Conservation (phyloP, 2,329 filamentous ascomycete genomes). For the Colletotrichum costaricense region DNA sequence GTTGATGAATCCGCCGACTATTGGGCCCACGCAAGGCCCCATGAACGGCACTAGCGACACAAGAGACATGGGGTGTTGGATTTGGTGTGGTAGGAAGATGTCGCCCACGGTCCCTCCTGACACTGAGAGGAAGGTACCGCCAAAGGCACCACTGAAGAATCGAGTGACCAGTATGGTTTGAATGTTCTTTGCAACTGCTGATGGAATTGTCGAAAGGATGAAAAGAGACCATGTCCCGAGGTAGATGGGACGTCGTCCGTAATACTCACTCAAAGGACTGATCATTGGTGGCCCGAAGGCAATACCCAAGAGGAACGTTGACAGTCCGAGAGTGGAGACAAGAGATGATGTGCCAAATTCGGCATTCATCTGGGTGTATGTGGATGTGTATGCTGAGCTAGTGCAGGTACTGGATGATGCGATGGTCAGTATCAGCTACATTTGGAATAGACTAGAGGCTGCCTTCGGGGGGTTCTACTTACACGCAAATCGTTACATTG, state of each 20-base stretch:
- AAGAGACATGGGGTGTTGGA: slow-evolving; percentile 85
- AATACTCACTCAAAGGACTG: slow-evolving; percentile 78
- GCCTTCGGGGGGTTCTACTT: slow-evolving; percentile 49
- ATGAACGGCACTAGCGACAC: slow-evolving; percentile 75
- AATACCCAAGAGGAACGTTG: slow-evolving; percentile 83
- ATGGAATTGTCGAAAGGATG: slow-evolving; percentile 82
- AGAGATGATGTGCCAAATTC: slow-evolving; percentile 79
- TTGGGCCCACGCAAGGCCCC: slow-evolving; percentile 68
- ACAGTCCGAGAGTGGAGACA: slow-evolving; percentile 83
- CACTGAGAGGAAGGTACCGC: slow-evolving; percentile 76
- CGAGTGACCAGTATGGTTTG: slow-evolving; percentile 80
- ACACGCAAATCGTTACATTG: slow-evolving; percentile 83
- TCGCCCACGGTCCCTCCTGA: slow-evolving; percentile 89
- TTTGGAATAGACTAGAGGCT: background rate
- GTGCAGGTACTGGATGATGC: slow-evolving; percentile 73
- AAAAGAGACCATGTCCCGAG: slow-evolving; percentile 80
- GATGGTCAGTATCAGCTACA: background rate
- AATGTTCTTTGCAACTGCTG: slow-evolving; percentile 82
- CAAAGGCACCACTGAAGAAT: slow-evolving; percentile 80
- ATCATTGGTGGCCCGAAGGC: slow-evolving; percentile 70
- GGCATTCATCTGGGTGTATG: slow-evolving; percentile 78
- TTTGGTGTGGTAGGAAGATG: slow-evolving; percentile 73
- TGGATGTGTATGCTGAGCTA: slow-evolving; percentile 87
- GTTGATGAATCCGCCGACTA: slow-evolving; percentile 87
- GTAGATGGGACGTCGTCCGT: slow-evolving; percentile 86